Evolutionary conservation across 805 yeast species (phyloP).

Genomic region (Barnettozyma salicaria): DNA sequence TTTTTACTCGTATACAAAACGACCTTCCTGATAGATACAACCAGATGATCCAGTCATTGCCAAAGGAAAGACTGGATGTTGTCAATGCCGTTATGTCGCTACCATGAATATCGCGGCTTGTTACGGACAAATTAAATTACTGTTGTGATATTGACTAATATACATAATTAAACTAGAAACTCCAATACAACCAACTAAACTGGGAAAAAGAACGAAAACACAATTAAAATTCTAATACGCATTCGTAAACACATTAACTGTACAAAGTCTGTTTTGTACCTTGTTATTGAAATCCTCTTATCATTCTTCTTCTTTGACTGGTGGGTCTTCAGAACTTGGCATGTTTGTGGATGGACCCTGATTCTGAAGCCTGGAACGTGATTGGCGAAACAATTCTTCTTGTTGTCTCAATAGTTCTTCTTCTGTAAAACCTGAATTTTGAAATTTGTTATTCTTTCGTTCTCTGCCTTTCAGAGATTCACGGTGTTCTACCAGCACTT

Average conservation of each 20-base stretch:
- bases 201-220: neutral
- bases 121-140: slow-evolving; percentile 3
- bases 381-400: slow-evolving; percentile 81
- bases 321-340: slow-evolving; percentile 4
- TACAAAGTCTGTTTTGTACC: neutral
- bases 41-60: slow-evolving; percentile 25
- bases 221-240: neutral
- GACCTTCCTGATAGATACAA: slow-evolving; percentile 42
- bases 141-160: slow-evolving; percentile 1
- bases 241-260: slow-evolving; percentile 3
- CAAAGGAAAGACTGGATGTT: slow-evolving; percentile 22
- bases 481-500: slow-evolving; percentile 79
- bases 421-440: slow-evolving; percentile 84
- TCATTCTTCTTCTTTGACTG: slow-evolving; percentile 8
- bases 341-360: slow-evolving; percentile 13
- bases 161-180: neutral
- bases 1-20: slow-evolving; percentile 42
- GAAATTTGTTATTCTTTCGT: slow-evolving; percentile 86
- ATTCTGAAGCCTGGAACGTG: slow-evolving; percentile 55
- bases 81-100: slow-evolving; percentile 4
- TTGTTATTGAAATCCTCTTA: neutral
- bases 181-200: neutral
- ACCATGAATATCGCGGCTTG: neutral
- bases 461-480: slow-evolving; percentile 85
- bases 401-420: slow-evolving; percentile 90